Percentiles rank a stretch among this genome's conserved stretches.
Conservation (phyloP, 345 rosid genomes). For the Schrenkiella parvula region DNA sequence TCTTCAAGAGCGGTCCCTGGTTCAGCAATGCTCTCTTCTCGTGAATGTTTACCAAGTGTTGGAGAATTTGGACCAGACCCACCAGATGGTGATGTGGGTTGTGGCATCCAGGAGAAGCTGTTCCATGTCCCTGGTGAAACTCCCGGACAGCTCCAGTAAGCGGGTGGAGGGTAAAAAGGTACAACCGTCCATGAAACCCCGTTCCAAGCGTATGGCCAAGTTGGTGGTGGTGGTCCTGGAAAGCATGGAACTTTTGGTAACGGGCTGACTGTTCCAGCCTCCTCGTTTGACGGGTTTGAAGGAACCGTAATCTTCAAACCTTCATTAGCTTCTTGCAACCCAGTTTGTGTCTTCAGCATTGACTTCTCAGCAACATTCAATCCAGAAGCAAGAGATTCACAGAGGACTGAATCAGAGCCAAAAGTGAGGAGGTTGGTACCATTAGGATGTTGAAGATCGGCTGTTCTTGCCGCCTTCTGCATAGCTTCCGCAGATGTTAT, state of each 20-base stretch:
- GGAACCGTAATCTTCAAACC: slow-evolving; percentile 30
- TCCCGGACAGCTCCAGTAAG: slow-evolving; percentile 65
- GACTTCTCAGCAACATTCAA: slow-evolving; percentile 70
- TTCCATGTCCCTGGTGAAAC: slow-evolving; percentile 61
- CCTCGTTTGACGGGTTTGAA: slow-evolving; percentile 17
- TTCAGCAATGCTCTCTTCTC: slow-evolving; percentile 51
- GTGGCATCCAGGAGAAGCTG: slow-evolving; percentile 60
- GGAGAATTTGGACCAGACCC: slow-evolving; percentile 68
- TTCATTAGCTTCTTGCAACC: slow-evolving; percentile 26
- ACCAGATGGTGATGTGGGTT: slow-evolving; percentile 50
- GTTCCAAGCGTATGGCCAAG: slow-evolving; percentile 40
- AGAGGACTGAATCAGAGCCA: slow-evolving; percentile 66
- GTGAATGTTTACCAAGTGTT: slow-evolving; percentile 84
- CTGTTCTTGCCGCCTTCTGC: slow-evolving; percentile 33
- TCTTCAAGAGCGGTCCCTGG: slow-evolving; percentile 33
- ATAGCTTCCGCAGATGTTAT: slow-evolving; percentile 53
- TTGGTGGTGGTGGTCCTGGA: slow-evolving; percentile 35
- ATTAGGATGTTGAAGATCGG: slow-evolving; percentile 60
- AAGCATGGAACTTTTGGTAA: slow-evolving; percentile 32
- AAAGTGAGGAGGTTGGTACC: slow-evolving; percentile 65
- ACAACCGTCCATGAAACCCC: slow-evolving; percentile 36
- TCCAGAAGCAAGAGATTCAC: slow-evolving; percentile 81
- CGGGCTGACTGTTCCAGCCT: slow-evolving; percentile 12
- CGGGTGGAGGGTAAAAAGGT: slow-evolving; percentile 39
- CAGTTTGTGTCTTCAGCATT: slow-evolving; percentile 26